Percentiles rank a stretch among this genome's conserved stretches.
phyloP scores from a whole-genome alignment of 148 eudicot genomes.

The Beta vulgaris region DNA sequence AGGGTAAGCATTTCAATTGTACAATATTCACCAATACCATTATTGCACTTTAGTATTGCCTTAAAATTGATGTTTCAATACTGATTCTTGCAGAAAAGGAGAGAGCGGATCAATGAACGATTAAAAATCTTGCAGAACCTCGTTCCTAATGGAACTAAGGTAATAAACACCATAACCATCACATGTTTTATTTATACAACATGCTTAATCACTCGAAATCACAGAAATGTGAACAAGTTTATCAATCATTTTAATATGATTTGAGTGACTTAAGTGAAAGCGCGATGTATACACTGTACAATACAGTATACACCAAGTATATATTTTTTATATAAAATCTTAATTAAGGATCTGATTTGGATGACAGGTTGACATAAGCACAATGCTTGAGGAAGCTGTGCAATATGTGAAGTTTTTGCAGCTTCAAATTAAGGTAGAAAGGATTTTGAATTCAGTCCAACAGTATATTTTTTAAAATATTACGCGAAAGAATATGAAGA shows the following conservation, averaged over 20 bases:
- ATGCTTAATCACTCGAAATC: too few species aligned
- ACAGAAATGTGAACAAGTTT: too few species aligned
- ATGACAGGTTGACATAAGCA: slow-evolving; percentile 70
- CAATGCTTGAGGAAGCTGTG: slow-evolving; percentile 78
- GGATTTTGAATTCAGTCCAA: too few species aligned
- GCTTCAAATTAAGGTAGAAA: slow-evolving; percentile 57
- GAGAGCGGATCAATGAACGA: slow-evolving; percentile 72
- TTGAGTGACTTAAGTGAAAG: too few species aligned
- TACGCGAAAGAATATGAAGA: too few species aligned
- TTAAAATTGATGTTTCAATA: too few species aligned
- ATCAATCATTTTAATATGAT: too few species aligned
- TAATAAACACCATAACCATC: slow-evolving; percentile 1
- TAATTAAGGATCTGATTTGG: not conserved
- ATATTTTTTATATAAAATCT: not conserved
- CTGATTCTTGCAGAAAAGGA: slow-evolving; percentile 51
- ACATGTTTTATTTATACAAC: not conserved
- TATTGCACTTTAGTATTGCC: too few species aligned
- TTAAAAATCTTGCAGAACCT: slow-evolving; percentile 62
- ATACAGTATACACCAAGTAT: too few species aligned
- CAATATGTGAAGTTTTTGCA: slow-evolving; percentile 68
- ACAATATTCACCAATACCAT: not conserved
- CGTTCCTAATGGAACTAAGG: slow-evolving; percentile 86
- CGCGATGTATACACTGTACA: too few species aligned
- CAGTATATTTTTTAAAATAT: too few species aligned
- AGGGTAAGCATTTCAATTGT: slow-evolving; percentile 48